phyloP scores from a whole-genome alignment of 225 moss, liverwort and hornwort genomes.

The Neckera pumila region DNA sequence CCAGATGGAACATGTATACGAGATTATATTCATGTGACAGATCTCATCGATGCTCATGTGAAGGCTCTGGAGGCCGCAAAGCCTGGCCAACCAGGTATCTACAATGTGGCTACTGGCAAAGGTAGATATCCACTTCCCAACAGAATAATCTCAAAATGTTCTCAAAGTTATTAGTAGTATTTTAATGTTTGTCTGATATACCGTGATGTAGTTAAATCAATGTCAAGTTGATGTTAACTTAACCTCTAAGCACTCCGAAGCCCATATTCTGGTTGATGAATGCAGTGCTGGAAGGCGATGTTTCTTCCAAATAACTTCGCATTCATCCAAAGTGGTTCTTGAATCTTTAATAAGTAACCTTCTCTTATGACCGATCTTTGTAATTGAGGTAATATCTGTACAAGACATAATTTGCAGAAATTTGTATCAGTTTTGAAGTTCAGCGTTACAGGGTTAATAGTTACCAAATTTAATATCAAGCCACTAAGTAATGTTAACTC shows the following conservation, averaged over 20 bases:
- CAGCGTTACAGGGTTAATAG: background rate
- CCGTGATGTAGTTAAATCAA: background rate
- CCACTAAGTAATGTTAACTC: too few species aligned
- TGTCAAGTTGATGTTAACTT: background rate
- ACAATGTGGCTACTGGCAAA: slow-evolving; percentile 84
- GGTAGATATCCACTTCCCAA: slow-evolving; percentile 12
- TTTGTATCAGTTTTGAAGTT: background rate
- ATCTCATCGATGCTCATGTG: slow-evolving; percentile 83
- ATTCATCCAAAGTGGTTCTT: background rate
- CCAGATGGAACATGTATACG: slow-evolving; percentile 82
- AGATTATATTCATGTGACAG: slow-evolving; percentile 90
- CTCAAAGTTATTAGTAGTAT: background rate
- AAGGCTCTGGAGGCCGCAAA: slow-evolving; percentile 65
- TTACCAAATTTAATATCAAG: background rate
- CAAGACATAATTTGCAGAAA: background rate
- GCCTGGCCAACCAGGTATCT: slow-evolving; percentile 48
- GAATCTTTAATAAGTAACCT: background rate
- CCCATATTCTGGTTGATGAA: background rate
- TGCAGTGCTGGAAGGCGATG: background rate
- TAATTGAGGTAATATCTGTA: background rate
- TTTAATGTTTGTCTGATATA: background rate
- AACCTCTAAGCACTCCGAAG: background rate
- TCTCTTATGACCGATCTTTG: too few species aligned
- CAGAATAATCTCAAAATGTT: background rate
- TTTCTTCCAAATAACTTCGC: background rate